Evolutionary conservation across 805 yeast species (phyloP).

Genomic region (Wickerhamomyces queroliae): DNA sequence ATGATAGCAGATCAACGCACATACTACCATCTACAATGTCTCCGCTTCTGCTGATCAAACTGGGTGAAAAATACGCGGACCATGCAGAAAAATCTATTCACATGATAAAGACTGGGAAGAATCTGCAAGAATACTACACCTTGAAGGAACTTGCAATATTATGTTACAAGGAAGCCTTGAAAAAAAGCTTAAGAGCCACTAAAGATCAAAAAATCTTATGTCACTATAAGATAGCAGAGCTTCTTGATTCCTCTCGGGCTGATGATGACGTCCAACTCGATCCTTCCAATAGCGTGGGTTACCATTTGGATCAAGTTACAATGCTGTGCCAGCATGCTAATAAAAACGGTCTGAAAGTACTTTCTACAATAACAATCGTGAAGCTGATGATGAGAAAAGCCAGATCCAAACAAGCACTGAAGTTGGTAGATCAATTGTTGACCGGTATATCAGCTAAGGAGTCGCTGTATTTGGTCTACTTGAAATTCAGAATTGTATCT

Average conservation of each 20-base stretch:
- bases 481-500: conserved; percentile 6
- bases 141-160: conserved; percentile 24
- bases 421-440: neutral
- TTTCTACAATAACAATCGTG: conserved; percentile 4
- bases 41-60: neutral
- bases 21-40: too few species aligned
- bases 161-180: conserved; percentile 15
- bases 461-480: conserved; percentile 2
- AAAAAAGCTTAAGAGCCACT: conserved; percentile 21
- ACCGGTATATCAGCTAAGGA: neutral
- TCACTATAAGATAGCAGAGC: conserved; percentile 21
- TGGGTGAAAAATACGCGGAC: conserved; percentile 14
- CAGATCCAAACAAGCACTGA: conserved; percentile 8
- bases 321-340: conserved; percentile 12
- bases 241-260: neutral
- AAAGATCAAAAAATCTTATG: conserved; percentile 21
- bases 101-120: conserved; percentile 13
- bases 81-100: conserved; percentile 17
- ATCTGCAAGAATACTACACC: conserved; percentile 26
- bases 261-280: neutral
- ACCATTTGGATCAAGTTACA: conserved; percentile 9
- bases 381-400: conserved; percentile 3
- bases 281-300: conserved; percentile 4
- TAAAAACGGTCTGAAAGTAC: neutral
- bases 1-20: too few species aligned